Conservation (phyloP, 164 flowering plant species). For the Vitis vinifera region ASM3070453v1 NC_081822.1:23779001-23779500, state of each 20-base stretch:
- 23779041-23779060: constrained; percentile 22
- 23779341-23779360: too few species aligned
- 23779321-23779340: constrained; percentile 13
- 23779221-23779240: neutral
- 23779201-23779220: neutral
- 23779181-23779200: constrained; percentile 28
- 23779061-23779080: neutral
- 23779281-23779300: neutral
- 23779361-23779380: too few species aligned
- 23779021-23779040: constrained; percentile 40
- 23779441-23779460: too few species aligned
- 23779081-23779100: neutral
- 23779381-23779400: too few species aligned
- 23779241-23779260: neutral
- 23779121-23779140: constrained; percentile 8
- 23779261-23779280: neutral
- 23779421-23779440: too few species aligned
- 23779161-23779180: constrained; percentile 51
- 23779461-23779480: too few species aligned
- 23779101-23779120: neutral
- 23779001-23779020: constrained; percentile 57
- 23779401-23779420: too few species aligned
- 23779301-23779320: constrained; percentile 1
- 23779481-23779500: too few species aligned
- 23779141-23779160: constrained; percentile 16